Base-by-base conservation (phyloP, 768 basidiomycete species). In the Boletus reticuloceps region DNA sequence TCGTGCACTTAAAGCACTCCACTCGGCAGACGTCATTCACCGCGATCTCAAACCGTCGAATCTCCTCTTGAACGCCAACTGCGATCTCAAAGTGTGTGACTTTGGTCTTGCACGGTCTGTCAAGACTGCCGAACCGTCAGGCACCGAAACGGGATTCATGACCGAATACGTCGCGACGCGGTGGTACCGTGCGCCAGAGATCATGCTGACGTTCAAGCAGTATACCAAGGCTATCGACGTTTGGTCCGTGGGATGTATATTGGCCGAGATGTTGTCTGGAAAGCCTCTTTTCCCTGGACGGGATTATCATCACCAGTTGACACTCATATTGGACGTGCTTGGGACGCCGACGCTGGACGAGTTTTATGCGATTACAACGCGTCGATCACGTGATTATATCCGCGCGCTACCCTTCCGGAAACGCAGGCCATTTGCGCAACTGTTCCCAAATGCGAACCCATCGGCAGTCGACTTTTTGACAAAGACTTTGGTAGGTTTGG, bases 181-280 rank as follows among this genome's bases (percentile, higher is more conserved):
- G 63, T 99, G 97, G 97, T 99, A 98, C 68, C 86, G 97, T 37
- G 97, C 97, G 0, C 97, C 97, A 1, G 97, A 99, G 71, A 95
- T 99, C 75, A 99, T 99, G 97, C 80, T 99, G 49, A 97, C 94
- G 11, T 98, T 98, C 80, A 96, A 97, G 70, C 90, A 97, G 70
- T 99, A 99, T 75, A 96, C 95, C 49, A 94, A 94, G 76, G 89
- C 90, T n/a, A 91, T 92, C 59, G 90, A 92, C 62, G 81, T 92
- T 19, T 92, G 90, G 90, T 89, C 88, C 11, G 88, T 91, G 32
- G 90, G 90, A 22, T 92, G 90, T 64, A 90, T 92, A 64, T 79
- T 94, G 25, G 94, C 95, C 1, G 96, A 98, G 78, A 98, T 98
- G 95, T 78, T 98, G n/a, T 90, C 86, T 17, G 92, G 94, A 29